Evolutionary conservation across 2,329 filamentous ascomycete genomes (phyloP).

Genomic region (Colletotrichum cordylinicola): DNA sequence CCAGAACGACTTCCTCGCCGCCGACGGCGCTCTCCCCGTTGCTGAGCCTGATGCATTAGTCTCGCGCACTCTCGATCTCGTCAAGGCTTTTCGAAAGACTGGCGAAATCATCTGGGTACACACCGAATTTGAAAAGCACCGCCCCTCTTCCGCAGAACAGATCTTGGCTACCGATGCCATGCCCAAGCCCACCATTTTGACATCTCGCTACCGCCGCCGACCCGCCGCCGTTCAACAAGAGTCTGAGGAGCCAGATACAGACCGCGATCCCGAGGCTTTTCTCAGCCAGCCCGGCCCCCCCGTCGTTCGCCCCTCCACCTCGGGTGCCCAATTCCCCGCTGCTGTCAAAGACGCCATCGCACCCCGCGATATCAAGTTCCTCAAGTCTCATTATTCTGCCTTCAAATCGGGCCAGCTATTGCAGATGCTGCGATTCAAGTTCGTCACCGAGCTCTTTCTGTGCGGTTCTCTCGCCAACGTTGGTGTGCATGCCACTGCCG

Average conservation of each 20-base stretch:
- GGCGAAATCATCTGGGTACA: constrained; percentile 84
- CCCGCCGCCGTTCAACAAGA: constrained; percentile 17
- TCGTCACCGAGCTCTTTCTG: constrained; percentile 88
- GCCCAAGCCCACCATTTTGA: not conserved
- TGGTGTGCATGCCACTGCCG: constrained; percentile 87
- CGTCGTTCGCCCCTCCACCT: constrained; percentile 50
- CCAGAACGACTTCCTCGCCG: constrained; percentile 85
- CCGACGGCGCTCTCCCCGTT: constrained; percentile 72
- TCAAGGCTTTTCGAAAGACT: constrained; percentile 74
- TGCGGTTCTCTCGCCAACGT: constrained; percentile 88
- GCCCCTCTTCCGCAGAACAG: constrained; percentile 59
- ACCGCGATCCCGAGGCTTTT: constrained; percentile 48
- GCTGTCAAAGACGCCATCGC: constrained; percentile 48
- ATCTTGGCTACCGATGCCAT: constrained; percentile 48
- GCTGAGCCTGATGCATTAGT: constrained; percentile 69
- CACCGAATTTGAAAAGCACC: constrained; percentile 72
- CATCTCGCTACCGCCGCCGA: constrained; percentile 29
- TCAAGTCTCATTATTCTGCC: constrained; percentile 87
- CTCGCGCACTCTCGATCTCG: constrained; percentile 69
- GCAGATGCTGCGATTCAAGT: constrained; percentile 78
- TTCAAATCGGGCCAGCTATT: constrained; percentile 79
- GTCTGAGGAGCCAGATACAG: constrained; percentile 16
- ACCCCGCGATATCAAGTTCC: constrained; percentile 55
- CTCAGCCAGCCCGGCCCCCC: constrained; percentile 45
- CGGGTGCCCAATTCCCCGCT: constrained; percentile 51